Percentiles rank a stretch among this genome's conserved stretches.
Evolutionary conservation across 176 grass and related monocot genomes (phyloP).

Genomic region (Phyllostachys edulis): DNA sequence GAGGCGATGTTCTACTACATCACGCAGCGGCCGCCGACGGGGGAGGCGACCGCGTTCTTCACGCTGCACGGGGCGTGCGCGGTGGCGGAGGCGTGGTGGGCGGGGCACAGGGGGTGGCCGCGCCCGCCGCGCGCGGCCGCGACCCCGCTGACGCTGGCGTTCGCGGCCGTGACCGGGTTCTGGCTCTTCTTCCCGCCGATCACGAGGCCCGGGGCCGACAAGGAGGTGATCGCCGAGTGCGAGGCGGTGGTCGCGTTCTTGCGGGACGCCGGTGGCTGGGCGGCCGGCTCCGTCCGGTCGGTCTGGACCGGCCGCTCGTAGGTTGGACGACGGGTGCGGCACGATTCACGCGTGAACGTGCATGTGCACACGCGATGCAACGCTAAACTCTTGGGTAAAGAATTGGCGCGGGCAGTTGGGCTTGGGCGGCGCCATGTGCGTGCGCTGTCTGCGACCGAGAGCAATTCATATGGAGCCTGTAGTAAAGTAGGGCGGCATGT

Average conservation of each 20-base stretch:
- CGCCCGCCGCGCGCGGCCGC: slow-evolving; percentile 26
- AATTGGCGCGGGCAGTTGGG: not conserved
- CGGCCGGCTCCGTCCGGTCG: not conserved
- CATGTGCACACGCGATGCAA: not conserved
- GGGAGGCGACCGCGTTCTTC: slow-evolving; percentile 64
- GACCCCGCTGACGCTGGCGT: slow-evolving; percentile 40
- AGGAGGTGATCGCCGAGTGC: slow-evolving; percentile 45
- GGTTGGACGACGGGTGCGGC: not conserved
- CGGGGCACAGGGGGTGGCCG: slow-evolving; percentile 28
- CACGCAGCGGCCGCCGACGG: slow-evolving; percentile 49
- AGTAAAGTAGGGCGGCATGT: no score
- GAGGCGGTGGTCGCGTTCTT: slow-evolving; percentile 41
- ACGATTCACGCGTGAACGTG: not conserved
- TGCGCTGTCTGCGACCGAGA: no score
- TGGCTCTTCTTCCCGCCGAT: slow-evolving; percentile 75
- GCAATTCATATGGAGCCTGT: no score
- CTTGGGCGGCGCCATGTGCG: no score
- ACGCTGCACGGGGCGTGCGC: slow-evolving; percentile 57
- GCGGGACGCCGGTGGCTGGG: not conserved
- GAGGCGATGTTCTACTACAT: slow-evolving; percentile 70
- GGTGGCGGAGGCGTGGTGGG: slow-evolving; percentile 49
- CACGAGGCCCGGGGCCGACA: slow-evolving; percentile 39
- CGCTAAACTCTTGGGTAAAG: not conserved
- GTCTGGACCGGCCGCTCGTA: slow-evolving; percentile 10
- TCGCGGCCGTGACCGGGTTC: slow-evolving; percentile 38